Percentiles rank a stretch among this genome's conserved stretches.
phyloP scores from a whole-genome alignment of 2,329 filamentous ascomycete species.

The Hypoxylon sp. region DNA sequence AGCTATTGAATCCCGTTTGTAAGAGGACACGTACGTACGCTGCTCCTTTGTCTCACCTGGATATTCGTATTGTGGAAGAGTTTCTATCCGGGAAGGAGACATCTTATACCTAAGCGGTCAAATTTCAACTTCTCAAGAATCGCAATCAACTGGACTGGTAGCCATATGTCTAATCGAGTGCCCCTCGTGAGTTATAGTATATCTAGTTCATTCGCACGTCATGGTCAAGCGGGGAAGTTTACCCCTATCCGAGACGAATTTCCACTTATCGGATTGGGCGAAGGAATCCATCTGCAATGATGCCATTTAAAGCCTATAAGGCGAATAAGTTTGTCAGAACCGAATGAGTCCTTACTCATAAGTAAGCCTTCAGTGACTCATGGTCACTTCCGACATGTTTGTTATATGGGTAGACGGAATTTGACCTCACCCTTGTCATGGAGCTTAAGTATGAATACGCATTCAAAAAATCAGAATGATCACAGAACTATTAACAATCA shows the following conservation, averaged over 20 bases:
- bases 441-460: no score
- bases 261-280: conserved; percentile 22
- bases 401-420: no score
- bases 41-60: conserved; percentile 38
- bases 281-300: conserved; percentile 23
- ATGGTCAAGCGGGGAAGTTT: conserved; percentile 28
- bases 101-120: conserved; percentile 6
- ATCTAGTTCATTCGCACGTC: not conserved
- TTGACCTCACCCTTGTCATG: no score
- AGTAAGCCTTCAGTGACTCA: no score
- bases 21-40: conserved; percentile 17
- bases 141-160: not conserved
- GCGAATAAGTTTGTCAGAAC: conserved; percentile 3
- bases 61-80: conserved; percentile 35
- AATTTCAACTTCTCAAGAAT: no score
- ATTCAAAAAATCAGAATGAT: no score
- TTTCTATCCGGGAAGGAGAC: conserved; percentile 22
- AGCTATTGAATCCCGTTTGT: not conserved
- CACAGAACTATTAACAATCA: no score
- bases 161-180: not conserved
- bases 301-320: conserved; percentile 30
- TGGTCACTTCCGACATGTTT: no score
- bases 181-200: not conserved
- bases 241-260: conserved; percentile 2
- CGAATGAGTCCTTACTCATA: not conserved